Percentiles rank a stretch among this genome's conserved stretches.
These are phyloP conservation scores for Dactylellina haptotyla DNA, from an alignment of 2,329 filamentous ascomycete genomes.

Conservation along the genomic window DNA sequence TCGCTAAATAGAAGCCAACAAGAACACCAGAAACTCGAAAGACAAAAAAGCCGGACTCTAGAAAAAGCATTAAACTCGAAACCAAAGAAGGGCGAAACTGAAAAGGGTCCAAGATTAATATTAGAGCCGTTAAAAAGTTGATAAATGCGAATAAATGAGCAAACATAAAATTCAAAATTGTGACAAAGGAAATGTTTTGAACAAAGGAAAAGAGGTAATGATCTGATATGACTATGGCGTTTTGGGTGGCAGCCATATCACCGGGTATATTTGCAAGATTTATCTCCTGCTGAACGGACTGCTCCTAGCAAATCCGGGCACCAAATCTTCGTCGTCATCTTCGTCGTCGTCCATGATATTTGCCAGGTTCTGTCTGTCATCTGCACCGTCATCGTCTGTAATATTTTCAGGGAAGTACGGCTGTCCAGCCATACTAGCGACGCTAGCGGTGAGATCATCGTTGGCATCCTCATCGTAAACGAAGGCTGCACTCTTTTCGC, in stretches of 20 bases:
- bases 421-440: conserved; percentile 25
- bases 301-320: conserved; percentile 44
- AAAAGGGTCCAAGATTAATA: too few relatives aligned
- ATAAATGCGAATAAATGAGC: neutral
- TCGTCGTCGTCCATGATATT: conserved; percentile 55
- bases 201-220: conserved; percentile 10
- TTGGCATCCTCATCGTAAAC: conserved; percentile 46
- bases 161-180: conserved; percentile 13
- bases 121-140: neutral
- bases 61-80: neutral
- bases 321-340: conserved; percentile 55
- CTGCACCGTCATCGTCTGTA: conserved; percentile 48
- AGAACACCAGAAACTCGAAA: neutral
- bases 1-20: conserved; percentile 1
- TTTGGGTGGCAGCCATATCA: conserved; percentile 5
- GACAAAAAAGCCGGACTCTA: neutral
- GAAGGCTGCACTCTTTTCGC: conserved; percentile 46
- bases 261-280: neutral
- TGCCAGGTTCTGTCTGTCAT: conserved; percentile 47
- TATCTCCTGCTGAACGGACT: conserved; percentile 46
- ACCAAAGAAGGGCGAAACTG: too few relatives aligned
- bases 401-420: conserved; percentile 56
- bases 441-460: conserved; percentile 19
- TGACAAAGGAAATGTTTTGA: conserved; percentile 16
- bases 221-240: conserved; percentile 1